phyloP scores from a whole-genome alignment of 495 filamentous ascomycete genomes.

The Lasiosphaeriaceae sp. region DNA sequence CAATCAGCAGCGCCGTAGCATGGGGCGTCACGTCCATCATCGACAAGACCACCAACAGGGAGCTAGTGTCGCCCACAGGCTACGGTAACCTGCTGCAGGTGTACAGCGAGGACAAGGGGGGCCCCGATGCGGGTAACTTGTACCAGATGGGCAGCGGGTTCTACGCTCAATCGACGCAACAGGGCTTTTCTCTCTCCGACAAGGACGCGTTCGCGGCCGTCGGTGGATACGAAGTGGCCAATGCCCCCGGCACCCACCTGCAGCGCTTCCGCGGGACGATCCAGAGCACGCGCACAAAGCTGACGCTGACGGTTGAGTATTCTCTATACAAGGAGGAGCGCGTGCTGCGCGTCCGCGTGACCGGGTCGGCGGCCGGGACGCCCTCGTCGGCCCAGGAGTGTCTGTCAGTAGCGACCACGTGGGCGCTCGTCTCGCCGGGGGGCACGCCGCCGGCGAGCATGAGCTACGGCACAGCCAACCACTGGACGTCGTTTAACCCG shows the following conservation, averaged over 20 bases:
- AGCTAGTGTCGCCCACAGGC: not conserved
- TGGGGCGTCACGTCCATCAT: not conserved
- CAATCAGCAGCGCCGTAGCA: not conserved
- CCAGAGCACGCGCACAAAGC: not conserved
- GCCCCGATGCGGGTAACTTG: not conserved
- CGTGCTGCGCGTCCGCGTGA: not conserved
- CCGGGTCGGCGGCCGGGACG: not conserved
- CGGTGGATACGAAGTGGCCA: not conserved
- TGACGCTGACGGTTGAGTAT: not conserved
- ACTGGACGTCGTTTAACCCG: conserved; percentile 1
- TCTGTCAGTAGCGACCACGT: not conserved
- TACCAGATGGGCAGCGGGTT: not conserved
- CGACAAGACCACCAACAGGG: not conserved
- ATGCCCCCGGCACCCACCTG: not conserved
- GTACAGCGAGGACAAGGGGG: not conserved
- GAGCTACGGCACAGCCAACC: not conserved
- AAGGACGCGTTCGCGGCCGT: not conserved
- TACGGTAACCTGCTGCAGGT: not conserved
- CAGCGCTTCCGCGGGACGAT: not conserved
- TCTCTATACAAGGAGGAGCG: not conserved
- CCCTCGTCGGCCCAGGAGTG: not conserved
- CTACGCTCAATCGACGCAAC: not conserved
- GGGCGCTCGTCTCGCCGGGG: not conserved
- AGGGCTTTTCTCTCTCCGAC: not conserved
- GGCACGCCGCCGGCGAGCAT: not conserved